A percentile compares a stretch with the other conserved stretches of the same genome.
phyloP scores from a whole-genome alignment of 805 yeast species.

The Ogataea chonburiensis region DNA sequence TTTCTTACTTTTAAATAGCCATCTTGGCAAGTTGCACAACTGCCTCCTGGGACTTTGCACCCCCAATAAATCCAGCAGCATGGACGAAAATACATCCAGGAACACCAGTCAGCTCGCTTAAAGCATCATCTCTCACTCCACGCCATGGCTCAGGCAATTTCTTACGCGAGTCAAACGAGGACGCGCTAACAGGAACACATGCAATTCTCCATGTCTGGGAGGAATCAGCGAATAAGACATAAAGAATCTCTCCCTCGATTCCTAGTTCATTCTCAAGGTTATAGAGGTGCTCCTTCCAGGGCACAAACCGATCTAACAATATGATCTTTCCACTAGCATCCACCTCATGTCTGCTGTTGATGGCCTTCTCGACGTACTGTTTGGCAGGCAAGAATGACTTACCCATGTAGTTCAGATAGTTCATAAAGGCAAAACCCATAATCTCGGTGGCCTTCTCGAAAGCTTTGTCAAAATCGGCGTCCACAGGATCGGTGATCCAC shows the following conservation, averaged over 20 bases:
- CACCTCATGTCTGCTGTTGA: conserved; percentile 55
- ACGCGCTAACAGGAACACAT: conserved; percentile 79
- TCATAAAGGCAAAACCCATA: conserved; percentile 80
- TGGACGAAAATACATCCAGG: conserved; percentile 89
- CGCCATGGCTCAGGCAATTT: conserved; percentile 91
- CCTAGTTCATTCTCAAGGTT: conserved; percentile 61
- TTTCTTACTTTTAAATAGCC: conserved; percentile 16
- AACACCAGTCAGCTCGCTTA: conserved; percentile 73
- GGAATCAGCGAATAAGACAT: conserved; percentile 80
- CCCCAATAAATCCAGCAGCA: conserved; percentile 97
- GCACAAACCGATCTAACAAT: conserved; percentile 72
- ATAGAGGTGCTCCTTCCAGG: conserved; percentile 94
- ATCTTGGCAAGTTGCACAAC: conserved; percentile 68
- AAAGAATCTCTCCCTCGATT: conserved; percentile 57
- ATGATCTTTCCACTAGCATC: conserved; percentile 73
- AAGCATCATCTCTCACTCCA: conserved; percentile 88
- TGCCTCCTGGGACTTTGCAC: conserved; percentile 76
- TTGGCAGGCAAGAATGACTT: conserved; percentile 91
- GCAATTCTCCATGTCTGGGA: conserved; percentile 78
- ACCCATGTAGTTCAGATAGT: conserved; percentile 68
- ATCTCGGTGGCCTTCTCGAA: conserved; percentile 71
- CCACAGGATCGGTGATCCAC: conserved; percentile 72
- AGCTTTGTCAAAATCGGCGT: conserved; percentile 61
- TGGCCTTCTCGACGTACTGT: conserved; percentile 68
- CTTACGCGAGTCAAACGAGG: conserved; percentile 80